A percentile compares a stretch with the other conserved stretches of the same genome.
phyloP scores from a whole-genome alignment of 2,329 filamentous ascomycete species.

The Fusarium xyrophilum region DNA sequence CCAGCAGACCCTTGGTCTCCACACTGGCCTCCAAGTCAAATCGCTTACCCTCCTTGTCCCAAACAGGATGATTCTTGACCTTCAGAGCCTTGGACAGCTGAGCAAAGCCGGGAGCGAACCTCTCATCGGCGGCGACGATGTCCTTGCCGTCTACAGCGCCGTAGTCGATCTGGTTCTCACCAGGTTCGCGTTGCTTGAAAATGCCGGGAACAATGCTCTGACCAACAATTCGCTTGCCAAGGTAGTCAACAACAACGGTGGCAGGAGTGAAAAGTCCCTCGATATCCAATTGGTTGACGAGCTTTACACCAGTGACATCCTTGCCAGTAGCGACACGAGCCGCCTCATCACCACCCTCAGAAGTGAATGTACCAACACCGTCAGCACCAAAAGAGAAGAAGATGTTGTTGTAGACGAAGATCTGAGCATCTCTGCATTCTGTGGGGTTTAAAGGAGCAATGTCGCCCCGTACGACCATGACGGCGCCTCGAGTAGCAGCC shows the following conservation, averaged over 20 bases:
- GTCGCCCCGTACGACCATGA: conserved; percentile 90
- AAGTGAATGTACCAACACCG: conserved; percentile 95
- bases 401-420: conserved; percentile 99
- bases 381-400: conserved; percentile 99
- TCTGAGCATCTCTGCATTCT: conserved; percentile 90
- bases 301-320: conserved; percentile 90
- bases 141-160: conserved; percentile 98
- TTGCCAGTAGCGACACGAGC: conserved; percentile 95
- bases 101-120: conserved; percentile 83
- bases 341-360: conserved; percentile 95
- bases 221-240: conserved; percentile 95
- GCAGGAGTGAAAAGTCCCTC: conserved; percentile 93
- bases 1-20: conserved; percentile 96
- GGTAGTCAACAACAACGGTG: conserved; percentile 94
- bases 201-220: conserved; percentile 99
- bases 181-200: conserved; percentile 97
- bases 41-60: conserved; percentile 93
- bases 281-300: conserved; percentile 97
- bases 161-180: conserved; percentile 98
- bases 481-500: conserved; percentile 88
- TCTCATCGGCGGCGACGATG: conserved; percentile 86
- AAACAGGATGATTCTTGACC: conserved; percentile 94
- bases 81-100: conserved; percentile 89
- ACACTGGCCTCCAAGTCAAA: conserved; percentile 95
- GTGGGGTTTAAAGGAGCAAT: conserved; percentile 94